Evolutionary conservation across 805 yeast genomes (phyloP).

Genomic region (Yamadazyma sp.): DNA sequence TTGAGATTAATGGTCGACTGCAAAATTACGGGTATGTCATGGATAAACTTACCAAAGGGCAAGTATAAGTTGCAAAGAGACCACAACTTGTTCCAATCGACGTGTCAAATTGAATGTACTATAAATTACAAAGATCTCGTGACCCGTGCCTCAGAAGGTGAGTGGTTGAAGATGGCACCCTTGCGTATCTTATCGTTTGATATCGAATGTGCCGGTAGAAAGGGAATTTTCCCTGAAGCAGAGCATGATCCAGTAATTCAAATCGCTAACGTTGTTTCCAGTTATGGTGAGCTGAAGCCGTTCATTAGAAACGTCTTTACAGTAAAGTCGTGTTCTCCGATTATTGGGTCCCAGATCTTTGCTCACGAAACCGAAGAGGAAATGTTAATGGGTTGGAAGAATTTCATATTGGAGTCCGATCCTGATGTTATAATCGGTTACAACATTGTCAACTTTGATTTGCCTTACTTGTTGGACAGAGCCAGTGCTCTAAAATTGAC

Average conservation of each 20-base stretch:
- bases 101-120: slow-evolving; percentile 82
- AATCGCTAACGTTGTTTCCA: slow-evolving; percentile 90
- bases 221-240: slow-evolving; percentile 95
- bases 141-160: slow-evolving; percentile 87
- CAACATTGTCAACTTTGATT: slow-evolving; percentile 90
- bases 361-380: slow-evolving; percentile 74
- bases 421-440: slow-evolving; percentile 98
- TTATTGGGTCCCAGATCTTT: slow-evolving; percentile 88
- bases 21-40: slow-evolving; percentile 92
- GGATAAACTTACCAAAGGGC: slow-evolving; percentile 85
- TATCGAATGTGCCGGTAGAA: slow-evolving; percentile 97
- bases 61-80: slow-evolving; percentile 54
- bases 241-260: slow-evolving; percentile 92
- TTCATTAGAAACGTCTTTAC: slow-evolving; percentile 95
- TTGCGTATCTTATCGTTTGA: slow-evolving; percentile 91
- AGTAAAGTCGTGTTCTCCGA: slow-evolving; percentile 85
- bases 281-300: slow-evolving; percentile 81
- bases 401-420: slow-evolving; percentile 79
- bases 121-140: slow-evolving; percentile 67
- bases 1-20: slow-evolving; percentile 91
- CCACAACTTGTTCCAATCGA: slow-evolving; percentile 49
- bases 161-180: slow-evolving; percentile 92
- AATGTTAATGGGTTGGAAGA: slow-evolving; percentile 83
- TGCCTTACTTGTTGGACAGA: slow-evolving; percentile 88
- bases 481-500: slow-evolving; percentile 69